Base-by-base conservation (phyloP, 2,329 filamentous ascomycete genomes). In the Aspergillus arachidicola region DNA sequence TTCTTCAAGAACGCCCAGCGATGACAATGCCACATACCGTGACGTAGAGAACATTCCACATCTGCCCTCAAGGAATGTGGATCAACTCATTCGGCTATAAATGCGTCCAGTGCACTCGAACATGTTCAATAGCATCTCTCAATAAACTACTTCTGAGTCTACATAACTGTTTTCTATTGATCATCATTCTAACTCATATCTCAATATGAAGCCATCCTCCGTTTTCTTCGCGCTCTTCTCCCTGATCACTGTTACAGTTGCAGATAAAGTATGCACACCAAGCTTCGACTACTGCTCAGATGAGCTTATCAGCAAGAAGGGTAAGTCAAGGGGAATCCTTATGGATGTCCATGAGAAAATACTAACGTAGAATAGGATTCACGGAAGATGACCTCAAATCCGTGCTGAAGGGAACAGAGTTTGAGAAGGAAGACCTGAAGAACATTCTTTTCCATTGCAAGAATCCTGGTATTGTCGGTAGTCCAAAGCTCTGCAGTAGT, bases 211-310 rank as follows among this genome's bases (percentile, higher is more conserved):
- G 54, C 45, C 68, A 21, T 69, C 70, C 9, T 64, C 67, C 0
- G n/a, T 73, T 46, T 9, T 71, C 19, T 56, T 73, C 38, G 58
- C 68, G 10, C 10, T 71, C 10, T 53, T 72, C 36, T 58, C 69
- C 9, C 58, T 73, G 9, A 63, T 62, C 43, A 58, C 69, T 14
- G 63, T 68, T 9, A 62, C 68, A 16, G 32, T 75, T 6, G 72
- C 74, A 11, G 65, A 68, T 10, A 75, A 75, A 59, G 68, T 72
- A 21, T 76, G 75, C 57, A 75, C 73, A 0, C 75, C 75, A 7
- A 76, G 75, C 62, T 76, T 76, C 57, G 75, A 76, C 57, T 76
- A 76, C 61, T 76, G 75, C 63, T 71, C 75, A 1, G 67, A 69
- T 32, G 64, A 68, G 12, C 62, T 76, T 30, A 68, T 75, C 23